phyloP scores from a whole-genome alignment of 2,329 filamentous ascomycete genomes.

The Sporothrix brunneoviolacea region DNA sequence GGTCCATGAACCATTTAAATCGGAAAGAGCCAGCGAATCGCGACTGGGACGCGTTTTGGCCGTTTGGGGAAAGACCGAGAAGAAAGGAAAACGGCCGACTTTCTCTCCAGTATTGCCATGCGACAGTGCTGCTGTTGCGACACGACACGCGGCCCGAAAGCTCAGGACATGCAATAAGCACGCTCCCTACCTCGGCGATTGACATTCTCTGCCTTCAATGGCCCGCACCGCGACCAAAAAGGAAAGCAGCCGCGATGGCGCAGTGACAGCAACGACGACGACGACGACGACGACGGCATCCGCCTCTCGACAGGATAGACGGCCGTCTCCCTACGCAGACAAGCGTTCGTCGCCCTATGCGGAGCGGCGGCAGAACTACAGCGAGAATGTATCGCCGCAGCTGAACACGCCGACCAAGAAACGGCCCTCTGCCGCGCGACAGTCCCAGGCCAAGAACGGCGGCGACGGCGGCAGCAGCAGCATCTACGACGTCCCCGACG shows the following conservation, averaged over 20 bases:
- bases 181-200: background rate
- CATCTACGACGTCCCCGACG: conserved; percentile 11
- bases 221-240: background rate
- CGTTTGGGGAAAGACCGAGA: background rate
- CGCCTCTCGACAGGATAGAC: background rate
- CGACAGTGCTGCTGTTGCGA: background rate
- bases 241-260: background rate
- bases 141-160: background rate
- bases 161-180: conserved; percentile 3
- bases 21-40: conserved; percentile 7
- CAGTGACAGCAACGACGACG: background rate
- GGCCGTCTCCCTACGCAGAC: background rate
- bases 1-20: conserved; percentile 6
- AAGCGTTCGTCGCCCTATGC: background rate
- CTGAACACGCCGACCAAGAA: conserved; percentile 5
- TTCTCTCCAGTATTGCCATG: background rate
- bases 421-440: background rate
- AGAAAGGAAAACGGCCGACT: background rate
- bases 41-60: conserved; percentile 1
- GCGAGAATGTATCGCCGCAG: background rate
- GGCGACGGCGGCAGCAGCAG: background rate
- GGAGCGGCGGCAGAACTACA: background rate
- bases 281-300: background rate
- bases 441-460: background rate
- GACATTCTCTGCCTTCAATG: background rate